Percentiles rank a stretch among this genome's conserved stretches.
Evolutionary conservation across 345 rosid species (phyloP).

Genomic region (Ceriops tagal): DNA sequence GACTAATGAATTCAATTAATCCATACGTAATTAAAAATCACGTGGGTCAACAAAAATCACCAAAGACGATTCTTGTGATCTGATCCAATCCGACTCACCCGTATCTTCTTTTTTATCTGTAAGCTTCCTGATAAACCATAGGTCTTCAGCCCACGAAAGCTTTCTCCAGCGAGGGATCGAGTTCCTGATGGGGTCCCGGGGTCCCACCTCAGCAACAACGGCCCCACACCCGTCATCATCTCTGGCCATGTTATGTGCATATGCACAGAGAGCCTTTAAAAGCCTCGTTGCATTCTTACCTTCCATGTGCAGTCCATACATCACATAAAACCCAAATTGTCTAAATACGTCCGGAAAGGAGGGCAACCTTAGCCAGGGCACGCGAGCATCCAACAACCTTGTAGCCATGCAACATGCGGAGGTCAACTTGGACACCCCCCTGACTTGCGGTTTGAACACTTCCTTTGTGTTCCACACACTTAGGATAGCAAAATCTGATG

Average conservation of each 20-base stretch:
- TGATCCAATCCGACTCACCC: conserved; percentile 40
- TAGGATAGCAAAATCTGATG: conserved; percentile 45
- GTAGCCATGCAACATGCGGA: conserved; percentile 49
- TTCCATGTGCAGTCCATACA: conserved; percentile 67
- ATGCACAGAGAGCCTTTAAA: conserved; percentile 53
- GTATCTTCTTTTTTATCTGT: not conserved
- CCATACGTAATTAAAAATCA: conserved; percentile 40
- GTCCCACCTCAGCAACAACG: conserved; percentile 57
- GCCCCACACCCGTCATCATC: conserved; percentile 66
- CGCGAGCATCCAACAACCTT: conserved; percentile 54
- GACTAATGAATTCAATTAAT: not conserved
- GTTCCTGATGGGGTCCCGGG: conserved; percentile 44
- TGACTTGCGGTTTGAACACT: conserved; percentile 54
- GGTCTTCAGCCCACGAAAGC: conserved; percentile 59
- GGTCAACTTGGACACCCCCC: conserved; percentile 47
- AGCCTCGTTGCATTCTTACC: conserved; percentile 50
- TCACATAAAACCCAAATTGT: conserved; percentile 56
- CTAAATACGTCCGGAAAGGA: conserved; percentile 68
- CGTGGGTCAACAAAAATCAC: conserved; percentile 75
- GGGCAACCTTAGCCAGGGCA: conserved; percentile 69
- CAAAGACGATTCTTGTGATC: conserved; percentile 31
- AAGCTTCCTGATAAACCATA: conserved; percentile 69
- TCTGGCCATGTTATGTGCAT: conserved; percentile 62
- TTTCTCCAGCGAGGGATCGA: conserved; percentile 71
- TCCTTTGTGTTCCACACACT: conserved; percentile 80